Conservation (phyloP, 2,329 filamentous ascomycete species). For the Sarocladium oryzae region DNA sequence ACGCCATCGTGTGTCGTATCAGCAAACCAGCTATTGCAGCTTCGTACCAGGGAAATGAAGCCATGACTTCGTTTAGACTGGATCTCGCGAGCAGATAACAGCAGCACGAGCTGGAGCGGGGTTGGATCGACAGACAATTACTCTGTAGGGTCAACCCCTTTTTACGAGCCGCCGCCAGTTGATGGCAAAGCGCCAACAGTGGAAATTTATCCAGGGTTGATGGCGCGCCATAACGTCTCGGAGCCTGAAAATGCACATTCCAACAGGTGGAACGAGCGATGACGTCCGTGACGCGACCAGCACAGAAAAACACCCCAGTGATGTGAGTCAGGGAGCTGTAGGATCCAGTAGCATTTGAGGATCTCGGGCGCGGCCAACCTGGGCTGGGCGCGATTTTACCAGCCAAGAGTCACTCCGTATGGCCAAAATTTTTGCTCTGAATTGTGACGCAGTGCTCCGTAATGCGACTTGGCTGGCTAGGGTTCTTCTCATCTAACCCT, state of each 20-base stretch:
- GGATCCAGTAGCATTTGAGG: no score
- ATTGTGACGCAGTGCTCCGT: no score
- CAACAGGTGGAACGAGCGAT: not conserved
- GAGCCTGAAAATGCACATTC: not conserved
- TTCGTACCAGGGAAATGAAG: not conserved
- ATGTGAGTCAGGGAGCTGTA: no score
- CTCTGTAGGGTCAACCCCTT: slow-evolving; percentile 4
- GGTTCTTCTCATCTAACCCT: no score
- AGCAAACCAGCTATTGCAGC: not conserved
- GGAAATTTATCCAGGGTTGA: not conserved
- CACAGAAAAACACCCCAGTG: no score
- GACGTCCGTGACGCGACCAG: not conserved
- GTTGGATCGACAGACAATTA: slow-evolving; percentile 3
- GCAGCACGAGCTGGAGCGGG: not conserved
- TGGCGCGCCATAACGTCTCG: not conserved
- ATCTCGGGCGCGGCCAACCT: no score
- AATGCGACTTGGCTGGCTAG: no score
- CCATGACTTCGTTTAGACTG: not conserved
- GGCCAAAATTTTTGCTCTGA: no score
- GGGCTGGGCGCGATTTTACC: no score
- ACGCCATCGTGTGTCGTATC: not conserved
- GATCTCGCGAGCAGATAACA: not conserved
- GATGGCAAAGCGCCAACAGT: not conserved
- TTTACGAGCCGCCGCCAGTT: not conserved
- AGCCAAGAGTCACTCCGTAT: not conserved